Evolutionary conservation across 2,329 filamentous ascomycete genomes (phyloP).

Genomic region (Trichoderma sp.): DNA sequence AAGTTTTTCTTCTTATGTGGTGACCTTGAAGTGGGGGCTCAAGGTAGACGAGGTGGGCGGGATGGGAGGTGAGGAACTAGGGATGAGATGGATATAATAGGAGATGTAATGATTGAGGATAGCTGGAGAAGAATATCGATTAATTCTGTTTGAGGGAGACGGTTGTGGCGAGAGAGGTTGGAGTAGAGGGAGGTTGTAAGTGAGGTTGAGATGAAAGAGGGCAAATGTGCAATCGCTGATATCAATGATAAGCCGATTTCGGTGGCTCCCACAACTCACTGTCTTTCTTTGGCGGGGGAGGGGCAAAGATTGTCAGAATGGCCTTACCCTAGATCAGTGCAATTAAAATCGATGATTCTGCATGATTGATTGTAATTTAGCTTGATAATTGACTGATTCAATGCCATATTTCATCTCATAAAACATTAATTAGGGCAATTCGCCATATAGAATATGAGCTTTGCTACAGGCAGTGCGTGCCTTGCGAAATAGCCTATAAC

Average conservation of each 20-base stretch:
- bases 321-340: background rate
- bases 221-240: background rate
- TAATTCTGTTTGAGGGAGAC: background rate
- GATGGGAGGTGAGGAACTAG: background rate
- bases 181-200: background rate
- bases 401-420: background rate
- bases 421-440: background rate
- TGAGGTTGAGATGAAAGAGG: background rate
- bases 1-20: constrained; percentile 69
- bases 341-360: background rate
- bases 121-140: background rate
- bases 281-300: background rate
- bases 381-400: too few relatives aligned
- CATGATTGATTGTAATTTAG: too few relatives aligned
- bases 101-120: too few relatives aligned
- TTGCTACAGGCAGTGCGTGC: background rate
- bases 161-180: background rate
- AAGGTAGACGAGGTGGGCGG: constrained; percentile 74
- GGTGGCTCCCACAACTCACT: background rate
- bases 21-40: constrained; percentile 78
- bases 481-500: background rate
- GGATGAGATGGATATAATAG: background rate
- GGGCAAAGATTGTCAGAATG: background rate
- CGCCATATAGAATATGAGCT: too few relatives aligned
- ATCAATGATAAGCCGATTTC: background rate